phyloP scores from a whole-genome alignment of 495 filamentous ascomycete species.

The Neurospora pannonica region DNA sequence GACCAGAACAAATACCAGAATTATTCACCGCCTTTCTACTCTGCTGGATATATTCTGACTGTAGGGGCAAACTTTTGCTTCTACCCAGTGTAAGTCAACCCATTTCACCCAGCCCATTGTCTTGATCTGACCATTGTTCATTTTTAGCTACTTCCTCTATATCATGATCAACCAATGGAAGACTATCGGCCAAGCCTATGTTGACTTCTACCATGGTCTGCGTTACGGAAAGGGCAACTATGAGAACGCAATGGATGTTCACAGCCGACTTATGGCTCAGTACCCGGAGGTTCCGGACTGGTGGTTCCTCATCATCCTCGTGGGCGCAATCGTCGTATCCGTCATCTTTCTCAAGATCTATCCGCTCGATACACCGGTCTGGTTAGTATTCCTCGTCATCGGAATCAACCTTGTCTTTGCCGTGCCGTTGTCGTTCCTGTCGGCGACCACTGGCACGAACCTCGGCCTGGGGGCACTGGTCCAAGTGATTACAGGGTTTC shows the following conservation, averaged over 20 bases:
- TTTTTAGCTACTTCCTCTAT: constrained; percentile 37
- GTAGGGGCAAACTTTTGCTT: constrained; percentile 53
- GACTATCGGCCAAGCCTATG: constrained; percentile 18
- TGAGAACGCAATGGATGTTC: constrained; percentile 48
- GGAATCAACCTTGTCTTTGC: constrained; percentile 28
- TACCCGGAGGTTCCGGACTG: constrained; percentile 52
- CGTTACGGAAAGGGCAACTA: constrained; percentile 36
- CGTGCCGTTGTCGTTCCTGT: constrained; percentile 27
- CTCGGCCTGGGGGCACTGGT: constrained; percentile 22
- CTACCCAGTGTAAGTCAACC: constrained; percentile 29
- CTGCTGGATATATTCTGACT: constrained; percentile 47
- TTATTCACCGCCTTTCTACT: constrained; percentile 54
- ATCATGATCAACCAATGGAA: constrained; percentile 46
- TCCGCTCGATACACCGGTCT: constrained; percentile 25
- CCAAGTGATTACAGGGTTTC: constrained; percentile 25
- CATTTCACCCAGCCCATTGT: background rate
- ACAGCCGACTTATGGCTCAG: constrained; percentile 47
- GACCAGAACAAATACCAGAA: constrained; percentile 39
- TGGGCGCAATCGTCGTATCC: constrained; percentile 40
- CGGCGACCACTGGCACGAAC: constrained; percentile 28
- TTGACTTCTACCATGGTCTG: constrained; percentile 35
- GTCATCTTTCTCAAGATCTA: constrained; percentile 44
- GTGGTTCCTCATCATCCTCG: constrained; percentile 46
- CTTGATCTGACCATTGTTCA: background rate
- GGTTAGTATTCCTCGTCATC: constrained; percentile 27